Conservation (phyloP, 768 basidiomycete species). For the Cantharellus anzutake region DNA sequence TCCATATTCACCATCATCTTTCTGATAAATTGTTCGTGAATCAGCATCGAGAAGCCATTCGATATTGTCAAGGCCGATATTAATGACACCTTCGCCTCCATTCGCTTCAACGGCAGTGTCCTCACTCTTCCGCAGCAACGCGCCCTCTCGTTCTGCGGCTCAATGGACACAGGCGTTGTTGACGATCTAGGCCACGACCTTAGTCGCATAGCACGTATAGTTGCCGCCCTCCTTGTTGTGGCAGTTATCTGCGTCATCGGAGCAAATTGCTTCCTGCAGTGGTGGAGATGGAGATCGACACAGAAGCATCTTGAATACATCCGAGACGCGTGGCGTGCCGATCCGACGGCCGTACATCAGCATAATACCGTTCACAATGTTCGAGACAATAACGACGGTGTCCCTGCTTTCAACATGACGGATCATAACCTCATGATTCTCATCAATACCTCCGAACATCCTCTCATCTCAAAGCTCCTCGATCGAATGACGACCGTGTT, state of each 20-base stretch:
- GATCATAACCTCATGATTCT: constrained; percentile 70
- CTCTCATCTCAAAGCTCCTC: constrained; percentile 47
- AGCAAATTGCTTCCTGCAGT: constrained; percentile 59
- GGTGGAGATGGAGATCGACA: constrained; percentile 73
- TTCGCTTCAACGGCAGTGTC: constrained; percentile 48
- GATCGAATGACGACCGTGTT: constrained; percentile 33
- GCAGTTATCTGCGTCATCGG: constrained; percentile 55
- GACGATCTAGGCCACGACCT: constrained; percentile 71
- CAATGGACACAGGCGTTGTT: constrained; percentile 66
- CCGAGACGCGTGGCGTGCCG: constrained; percentile 49
- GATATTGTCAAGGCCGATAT: constrained; percentile 76
- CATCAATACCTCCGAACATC: constrained; percentile 46
- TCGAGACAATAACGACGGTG: constrained; percentile 10
- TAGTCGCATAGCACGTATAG: constrained; percentile 62
- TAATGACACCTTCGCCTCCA: constrained; percentile 61
- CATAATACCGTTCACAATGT: constrained; percentile 42
- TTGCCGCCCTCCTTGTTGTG: constrained; percentile 50
- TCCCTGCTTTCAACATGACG: constrained; percentile 39
- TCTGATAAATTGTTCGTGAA: background rate
- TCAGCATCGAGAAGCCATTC: constrained; percentile 38
- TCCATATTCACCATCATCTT: background rate
- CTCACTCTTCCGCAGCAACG: constrained; percentile 63
- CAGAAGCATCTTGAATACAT: constrained; percentile 45
- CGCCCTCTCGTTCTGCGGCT: constrained; percentile 51
- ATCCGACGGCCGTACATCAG: constrained; percentile 38